These are phyloP conservation scores for Grigorovia yakushimaensis DNA, from an alignment of 805 yeast species.

Conservation along the genomic window DNA sequence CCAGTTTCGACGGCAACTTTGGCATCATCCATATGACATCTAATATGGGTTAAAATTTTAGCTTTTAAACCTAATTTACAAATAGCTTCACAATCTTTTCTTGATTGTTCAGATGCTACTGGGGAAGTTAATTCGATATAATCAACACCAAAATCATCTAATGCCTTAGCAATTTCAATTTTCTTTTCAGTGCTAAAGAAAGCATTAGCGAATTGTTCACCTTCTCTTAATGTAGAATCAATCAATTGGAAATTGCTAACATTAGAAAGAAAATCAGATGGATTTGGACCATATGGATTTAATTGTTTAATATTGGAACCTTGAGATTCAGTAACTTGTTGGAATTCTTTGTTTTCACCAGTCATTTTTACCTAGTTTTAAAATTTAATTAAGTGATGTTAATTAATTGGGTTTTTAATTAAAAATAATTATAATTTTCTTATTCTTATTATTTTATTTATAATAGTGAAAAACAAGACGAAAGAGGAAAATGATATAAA, in stretches of 20 bases:
- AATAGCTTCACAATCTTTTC: constrained; percentile 92
- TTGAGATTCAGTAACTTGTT: constrained; percentile 7
- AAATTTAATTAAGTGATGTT: no score
- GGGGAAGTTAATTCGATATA: constrained; percentile 97
- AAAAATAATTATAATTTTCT: not conserved
- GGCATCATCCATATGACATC: constrained; percentile 99
- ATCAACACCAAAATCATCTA: constrained; percentile 96
- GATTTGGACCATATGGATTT: constrained; percentile 94
- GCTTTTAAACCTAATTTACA: constrained; percentile 95
- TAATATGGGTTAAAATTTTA: constrained; percentile 89
- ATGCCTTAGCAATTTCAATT: constrained; percentile 92
- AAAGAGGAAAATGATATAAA: not conserved
- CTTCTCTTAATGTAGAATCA: constrained; percentile 94
- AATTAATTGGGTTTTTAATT: not conserved
- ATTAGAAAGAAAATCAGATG: constrained; percentile 83
- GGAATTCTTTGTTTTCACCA: constrained; percentile 5
- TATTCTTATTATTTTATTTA: no score
- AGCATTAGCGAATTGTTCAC: constrained; percentile 97
- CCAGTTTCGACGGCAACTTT: constrained; percentile 95
- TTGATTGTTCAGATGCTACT: constrained; percentile 91
- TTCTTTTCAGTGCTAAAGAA: constrained; percentile 91
- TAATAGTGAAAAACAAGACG: not conserved
- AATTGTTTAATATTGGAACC: constrained; percentile 26
- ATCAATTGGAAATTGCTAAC: constrained; percentile 83
- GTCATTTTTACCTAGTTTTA: not conserved